These are phyloP conservation scores for Xanthoconium separans DNA, from an alignment of 1,284 basidiomycete genomes.

Conservation along the genomic window DNA sequence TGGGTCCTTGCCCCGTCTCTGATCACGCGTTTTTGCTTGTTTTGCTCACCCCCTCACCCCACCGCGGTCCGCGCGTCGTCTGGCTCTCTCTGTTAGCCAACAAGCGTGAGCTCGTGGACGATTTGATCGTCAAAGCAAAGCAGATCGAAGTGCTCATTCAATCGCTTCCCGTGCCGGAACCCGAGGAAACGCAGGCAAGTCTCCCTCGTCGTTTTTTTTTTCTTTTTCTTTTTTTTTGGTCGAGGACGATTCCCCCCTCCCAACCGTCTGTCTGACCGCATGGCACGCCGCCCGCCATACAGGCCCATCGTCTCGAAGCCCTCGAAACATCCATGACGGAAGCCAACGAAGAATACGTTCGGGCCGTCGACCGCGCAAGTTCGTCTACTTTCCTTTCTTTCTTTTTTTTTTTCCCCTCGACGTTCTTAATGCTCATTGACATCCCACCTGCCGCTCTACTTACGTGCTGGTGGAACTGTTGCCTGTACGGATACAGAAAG, in stretches of 20 bases:
- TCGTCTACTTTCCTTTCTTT: conserved; percentile 28
- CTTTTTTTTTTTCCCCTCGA: not conserved
- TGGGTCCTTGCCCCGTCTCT: conserved; percentile 6
- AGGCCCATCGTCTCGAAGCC: conserved; percentile 63
- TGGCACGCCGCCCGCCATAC: too few species aligned
- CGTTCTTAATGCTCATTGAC: not conserved
- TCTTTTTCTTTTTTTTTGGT: not conserved
- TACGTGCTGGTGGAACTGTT: too few species aligned
- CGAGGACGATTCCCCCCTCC: too few species aligned
- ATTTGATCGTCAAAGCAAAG: conserved; percentile 80
- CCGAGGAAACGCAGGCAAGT: conserved; percentile 68
- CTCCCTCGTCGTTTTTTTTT: not conserved
- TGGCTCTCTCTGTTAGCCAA: conserved; percentile 49
- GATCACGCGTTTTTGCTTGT: too few species aligned
- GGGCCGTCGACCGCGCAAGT: conserved; percentile 74
- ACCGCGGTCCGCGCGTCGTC: too few species aligned
- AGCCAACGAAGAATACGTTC: conserved; percentile 72
- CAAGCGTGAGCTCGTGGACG: conserved; percentile 74
- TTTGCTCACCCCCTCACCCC: too few species aligned
- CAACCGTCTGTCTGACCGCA: too few species aligned
- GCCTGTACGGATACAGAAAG: conserved; percentile 41
- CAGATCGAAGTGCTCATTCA: conserved; percentile 81
- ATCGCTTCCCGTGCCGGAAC: conserved; percentile 69
- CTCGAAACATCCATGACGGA: conserved; percentile 66
- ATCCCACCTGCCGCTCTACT: too few species aligned